phyloP scores from a whole-genome alignment of 1,284 basidiomycete species.

The Tranzscheliella williamsii region DNA sequence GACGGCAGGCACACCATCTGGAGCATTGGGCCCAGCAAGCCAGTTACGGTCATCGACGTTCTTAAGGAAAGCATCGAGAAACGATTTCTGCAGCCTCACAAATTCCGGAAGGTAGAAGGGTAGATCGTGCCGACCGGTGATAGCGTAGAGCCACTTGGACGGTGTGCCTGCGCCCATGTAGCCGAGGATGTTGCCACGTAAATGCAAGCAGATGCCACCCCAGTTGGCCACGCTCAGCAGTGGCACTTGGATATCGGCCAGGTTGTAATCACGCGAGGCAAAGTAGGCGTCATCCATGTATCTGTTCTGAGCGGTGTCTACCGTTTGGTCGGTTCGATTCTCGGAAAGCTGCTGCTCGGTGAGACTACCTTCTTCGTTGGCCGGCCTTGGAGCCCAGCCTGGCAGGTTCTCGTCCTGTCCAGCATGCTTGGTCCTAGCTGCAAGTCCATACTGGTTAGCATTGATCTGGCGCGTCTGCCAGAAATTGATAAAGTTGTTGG shows the following conservation, averaged over 20 bases:
- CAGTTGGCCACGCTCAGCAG: constrained; percentile 59
- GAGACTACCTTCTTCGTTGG: constrained; percentile 54
- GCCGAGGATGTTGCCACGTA: constrained; percentile 59
- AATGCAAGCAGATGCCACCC: constrained; percentile 57
- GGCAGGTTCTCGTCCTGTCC: constrained; percentile 11
- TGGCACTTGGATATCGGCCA: constrained; percentile 56
- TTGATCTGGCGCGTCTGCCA: constrained; percentile 59
- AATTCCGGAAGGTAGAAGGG: constrained; percentile 59
- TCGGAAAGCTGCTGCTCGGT: constrained; percentile 46
- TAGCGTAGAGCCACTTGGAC: constrained; percentile 61
- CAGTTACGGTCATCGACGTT: constrained; percentile 49
- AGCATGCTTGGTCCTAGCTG: constrained; percentile 9
- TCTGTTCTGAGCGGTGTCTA: constrained; percentile 54
- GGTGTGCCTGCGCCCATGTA: constrained; percentile 54
- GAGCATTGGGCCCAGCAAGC: constrained; percentile 52
- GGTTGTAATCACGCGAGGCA: constrained; percentile 49
- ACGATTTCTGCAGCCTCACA: constrained; percentile 54
- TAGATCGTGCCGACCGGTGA: constrained; percentile 59
- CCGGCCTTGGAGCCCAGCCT: too few species aligned
- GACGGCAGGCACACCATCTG: constrained; percentile 48
- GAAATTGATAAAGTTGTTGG: constrained; percentile 53
- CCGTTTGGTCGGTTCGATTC: constrained; percentile 49
- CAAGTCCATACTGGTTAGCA: constrained; percentile 57
- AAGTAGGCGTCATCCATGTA: constrained; percentile 58
- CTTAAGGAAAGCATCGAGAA: constrained; percentile 58